Conservation (phyloP, 768 basidiomycete species). For the Coprinopsis strossmayeri region DNA sequence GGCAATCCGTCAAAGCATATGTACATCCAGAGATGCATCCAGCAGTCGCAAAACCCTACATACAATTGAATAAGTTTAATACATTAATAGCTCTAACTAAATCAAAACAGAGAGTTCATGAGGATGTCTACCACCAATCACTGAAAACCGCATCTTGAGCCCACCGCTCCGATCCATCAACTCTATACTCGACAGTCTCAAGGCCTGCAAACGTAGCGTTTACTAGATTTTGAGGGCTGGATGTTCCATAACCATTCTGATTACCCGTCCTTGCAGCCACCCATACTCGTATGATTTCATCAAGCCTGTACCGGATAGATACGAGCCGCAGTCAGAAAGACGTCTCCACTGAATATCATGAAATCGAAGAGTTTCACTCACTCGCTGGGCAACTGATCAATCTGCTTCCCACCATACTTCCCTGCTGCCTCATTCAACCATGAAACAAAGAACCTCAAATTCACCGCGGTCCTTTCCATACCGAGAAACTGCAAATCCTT, state of each 20-base stretch:
- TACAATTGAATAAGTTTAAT: too few species aligned
- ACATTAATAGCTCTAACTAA: too few species aligned
- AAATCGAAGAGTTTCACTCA: too few species aligned
- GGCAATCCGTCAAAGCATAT: too few species aligned
- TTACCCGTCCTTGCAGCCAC: not conserved
- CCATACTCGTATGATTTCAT: conserved; percentile 3
- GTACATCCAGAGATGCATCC: too few species aligned
- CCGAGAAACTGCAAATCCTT: conserved; percentile 30
- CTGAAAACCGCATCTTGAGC: conserved; percentile 4
- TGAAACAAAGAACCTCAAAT: conserved; percentile 27
- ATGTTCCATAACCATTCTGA: not conserved
- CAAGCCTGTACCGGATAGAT: not conserved
- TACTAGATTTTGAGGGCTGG: not conserved
- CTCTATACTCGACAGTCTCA: too few species aligned
- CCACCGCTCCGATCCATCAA: conserved; percentile 3
- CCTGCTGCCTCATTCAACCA: conserved; percentile 35
- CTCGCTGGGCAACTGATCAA: conserved; percentile 10
- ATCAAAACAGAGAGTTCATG: not conserved
- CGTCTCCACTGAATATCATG: not conserved
- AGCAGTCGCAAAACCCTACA: too few species aligned
- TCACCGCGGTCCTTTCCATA: conserved; percentile 19
- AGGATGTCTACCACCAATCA: conserved; percentile 9
- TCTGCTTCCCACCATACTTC: conserved; percentile 30
- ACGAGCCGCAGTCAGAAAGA: not conserved
- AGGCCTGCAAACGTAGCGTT: too few species aligned